Base-by-base conservation (phyloP, 1,284 basidiomycete genomes). In the Phylloboletellus chloephorus region DNA sequence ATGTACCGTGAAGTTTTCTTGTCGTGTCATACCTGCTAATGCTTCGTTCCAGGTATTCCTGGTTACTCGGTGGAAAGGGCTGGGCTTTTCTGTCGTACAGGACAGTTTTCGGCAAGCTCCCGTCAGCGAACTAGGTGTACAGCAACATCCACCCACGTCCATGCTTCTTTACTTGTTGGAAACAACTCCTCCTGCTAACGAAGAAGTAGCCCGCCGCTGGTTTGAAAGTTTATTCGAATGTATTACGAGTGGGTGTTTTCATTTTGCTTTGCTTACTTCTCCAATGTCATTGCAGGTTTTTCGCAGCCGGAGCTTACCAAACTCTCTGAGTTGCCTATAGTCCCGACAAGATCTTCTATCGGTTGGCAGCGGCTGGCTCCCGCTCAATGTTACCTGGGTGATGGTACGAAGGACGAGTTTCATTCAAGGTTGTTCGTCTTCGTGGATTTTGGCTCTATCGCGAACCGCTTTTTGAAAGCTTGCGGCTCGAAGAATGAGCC, bases 401-500 rank as follows among this genome's bases (percentile, higher is more conserved):
- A 37, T 1, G 8, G 31, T 6, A 22, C 17, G 5, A 38, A 31
- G 16, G 43, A 36, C 11, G 31, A 24, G 5, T 73, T 85, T 37
- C 78, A 82, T 53, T 79, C 80, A 0, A 79, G 80, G 50, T 60
- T 87, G 3, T 95, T 95, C 58, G 76, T 78, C 3, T 93, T 91
- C 50, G 78, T 97, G 33, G 84, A 95, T 62, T 96, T 94, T 61
- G 93, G 92, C 0, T 56, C 73, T 1, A 71, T 72, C 5, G 92
- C 86, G 3, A 92, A 90, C 50, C 69, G 74, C 2, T 94, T 97
- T 64, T 68, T 98, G 31, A 78, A 74, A 39, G 80, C 84, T 9
- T 89, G 88, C 51, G 93, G 93, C 8, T 88, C 92, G n/a, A 83
- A 80, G 54, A 79, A 80, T 30, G 87, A 93, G 54, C 40, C 37